Evolutionary conservation across 2,329 filamentous ascomycete species (phyloP).

Genomic region (Ophiostoma montium): DNA sequence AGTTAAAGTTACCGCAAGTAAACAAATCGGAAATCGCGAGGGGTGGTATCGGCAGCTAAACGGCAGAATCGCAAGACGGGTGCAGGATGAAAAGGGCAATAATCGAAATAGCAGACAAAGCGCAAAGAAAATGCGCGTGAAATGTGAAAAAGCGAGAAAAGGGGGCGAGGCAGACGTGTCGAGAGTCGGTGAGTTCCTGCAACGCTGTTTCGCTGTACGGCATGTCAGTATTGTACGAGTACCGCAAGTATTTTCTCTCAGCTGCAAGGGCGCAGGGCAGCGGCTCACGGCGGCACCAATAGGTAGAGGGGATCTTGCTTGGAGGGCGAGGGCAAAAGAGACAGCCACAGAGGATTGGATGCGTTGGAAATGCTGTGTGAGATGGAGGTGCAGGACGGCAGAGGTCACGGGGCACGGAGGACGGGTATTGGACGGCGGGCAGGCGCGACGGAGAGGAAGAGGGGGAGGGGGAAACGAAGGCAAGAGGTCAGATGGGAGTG

Average conservation of each 20-base stretch:
- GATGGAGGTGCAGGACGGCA: neutral
- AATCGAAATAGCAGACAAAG: neutral
- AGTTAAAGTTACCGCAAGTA: neutral
- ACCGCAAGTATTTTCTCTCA: neutral
- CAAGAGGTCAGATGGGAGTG: slow-evolving; percentile 6
- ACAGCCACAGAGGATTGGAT: slow-evolving; percentile 10
- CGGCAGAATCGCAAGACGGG: neutral
- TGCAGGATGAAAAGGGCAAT: neutral
- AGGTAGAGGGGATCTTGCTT: slow-evolving; percentile 4
- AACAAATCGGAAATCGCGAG: neutral
- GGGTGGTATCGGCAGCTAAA: too few species aligned
- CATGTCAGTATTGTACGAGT: too few species aligned
- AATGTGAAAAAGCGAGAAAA: neutral
- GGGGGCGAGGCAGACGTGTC: neutral
- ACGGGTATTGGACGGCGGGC: neutral
- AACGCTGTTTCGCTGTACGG: slow-evolving; percentile 2
- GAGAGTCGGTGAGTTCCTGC: slow-evolving; percentile 6
- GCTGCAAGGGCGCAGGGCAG: slow-evolving; percentile 12
- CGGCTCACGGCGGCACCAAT: slow-evolving; percentile 11
- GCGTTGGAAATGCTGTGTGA: slow-evolving; percentile 2
- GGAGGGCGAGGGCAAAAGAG: neutral
- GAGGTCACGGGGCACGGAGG: neutral
- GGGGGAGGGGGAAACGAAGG: slow-evolving; percentile 3
- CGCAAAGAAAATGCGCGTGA: neutral
- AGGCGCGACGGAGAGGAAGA: neutral